Conservation (phyloP, 768 basidiomycete genomes). For the Favolaschia claudopus region DNA sequence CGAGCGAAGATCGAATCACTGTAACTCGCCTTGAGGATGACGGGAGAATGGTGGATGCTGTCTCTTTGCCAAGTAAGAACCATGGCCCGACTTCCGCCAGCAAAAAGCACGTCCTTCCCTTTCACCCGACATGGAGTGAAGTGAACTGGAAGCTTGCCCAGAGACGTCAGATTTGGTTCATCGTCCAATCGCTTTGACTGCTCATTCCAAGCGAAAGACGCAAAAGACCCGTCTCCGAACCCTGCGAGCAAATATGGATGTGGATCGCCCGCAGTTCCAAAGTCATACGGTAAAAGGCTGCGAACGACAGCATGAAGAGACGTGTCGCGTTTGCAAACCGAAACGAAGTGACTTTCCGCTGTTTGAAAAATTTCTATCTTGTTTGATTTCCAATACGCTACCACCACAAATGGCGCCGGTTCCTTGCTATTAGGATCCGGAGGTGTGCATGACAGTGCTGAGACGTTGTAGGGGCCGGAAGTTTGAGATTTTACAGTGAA, state of each 20-base stretch:
- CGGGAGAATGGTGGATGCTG: conserved; percentile 69
- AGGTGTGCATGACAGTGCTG: conserved; percentile 72
- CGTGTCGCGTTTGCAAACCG: conserved; percentile 44
- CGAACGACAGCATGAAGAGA: conserved; percentile 52
- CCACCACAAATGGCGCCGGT: conserved; percentile 57
- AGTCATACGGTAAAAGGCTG: conserved; percentile 64
- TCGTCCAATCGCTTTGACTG: conserved; percentile 37
- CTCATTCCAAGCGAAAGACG: conserved; percentile 59
- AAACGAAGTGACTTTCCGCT: conserved; percentile 27
- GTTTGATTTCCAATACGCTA: conserved; percentile 83
- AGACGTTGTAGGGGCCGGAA: conserved; percentile 56
- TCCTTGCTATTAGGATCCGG: conserved; percentile 55
- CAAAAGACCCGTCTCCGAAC: conserved; percentile 76
- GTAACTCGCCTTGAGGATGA: conserved; percentile 67
- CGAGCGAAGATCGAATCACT: neutral
- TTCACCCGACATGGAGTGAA: conserved; percentile 64
- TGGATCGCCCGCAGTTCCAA: conserved; percentile 52
- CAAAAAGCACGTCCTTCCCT: conserved; percentile 67
- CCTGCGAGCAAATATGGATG: conserved; percentile 74
- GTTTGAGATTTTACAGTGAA: conserved; percentile 22
- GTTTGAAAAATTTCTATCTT: conserved; percentile 61
- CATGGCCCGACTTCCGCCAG: conserved; percentile 72
- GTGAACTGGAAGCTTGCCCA: conserved; percentile 73
- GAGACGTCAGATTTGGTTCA: conserved; percentile 64
- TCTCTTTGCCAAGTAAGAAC: conserved; percentile 75